Evolutionary conservation across 805 yeast genomes (phyloP), one percentile per base, ranked within the genome.

Genomic region (Spencermartinsiella europaea): DNA sequence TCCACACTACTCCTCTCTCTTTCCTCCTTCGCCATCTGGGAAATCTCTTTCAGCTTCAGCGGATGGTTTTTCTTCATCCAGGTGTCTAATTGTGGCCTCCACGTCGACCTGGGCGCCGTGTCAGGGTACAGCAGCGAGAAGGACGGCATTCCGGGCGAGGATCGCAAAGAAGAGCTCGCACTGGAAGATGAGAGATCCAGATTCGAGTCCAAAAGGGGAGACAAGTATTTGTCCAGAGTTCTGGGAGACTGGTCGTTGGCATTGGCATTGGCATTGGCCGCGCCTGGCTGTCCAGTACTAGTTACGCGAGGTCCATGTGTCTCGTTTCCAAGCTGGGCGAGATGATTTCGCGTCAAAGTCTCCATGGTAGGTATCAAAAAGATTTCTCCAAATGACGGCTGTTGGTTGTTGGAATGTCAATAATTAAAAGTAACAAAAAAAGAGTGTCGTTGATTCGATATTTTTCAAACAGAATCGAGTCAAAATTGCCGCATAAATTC

Each of bases 71-170:
- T 56, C 39, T 61, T 57, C 53, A 65, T 55, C 69, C 69, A 65
- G n/a, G 60, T 48, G 48, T 63, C 66, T 43, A 65, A 38, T 53
- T 65, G 69, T 2, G 67, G 66, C 31, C 68, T 47, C 69, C 70
- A 66, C 10, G 60, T 56, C 17, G 58, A 52, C 17, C 67, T 51
- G 2, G 69, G 69, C 3, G 69, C 69, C 14, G 70, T 66, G 51
- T 66, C 70, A 21, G 70, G 64, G 45, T 61, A 66, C 42, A 66
- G 52, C 42, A 65, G 51, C 33, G 63, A 58, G 16, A 58, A 34
- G 3, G 52, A 45, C 10, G 59, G 50, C 4, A 50, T 38, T 21
- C 36, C 37, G 5, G 52, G 45, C 2, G 52, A 41, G 14, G 54
- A 44, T 15, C 53, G 40, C 17, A 48, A 39, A 12, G 48, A 34